Percentiles rank a stretch among this genome's conserved stretches.
These are phyloP conservation scores for Babesia sp. DNA, from an alignment of 169 alveolate genomes.

Conservation along the genomic window DNA sequence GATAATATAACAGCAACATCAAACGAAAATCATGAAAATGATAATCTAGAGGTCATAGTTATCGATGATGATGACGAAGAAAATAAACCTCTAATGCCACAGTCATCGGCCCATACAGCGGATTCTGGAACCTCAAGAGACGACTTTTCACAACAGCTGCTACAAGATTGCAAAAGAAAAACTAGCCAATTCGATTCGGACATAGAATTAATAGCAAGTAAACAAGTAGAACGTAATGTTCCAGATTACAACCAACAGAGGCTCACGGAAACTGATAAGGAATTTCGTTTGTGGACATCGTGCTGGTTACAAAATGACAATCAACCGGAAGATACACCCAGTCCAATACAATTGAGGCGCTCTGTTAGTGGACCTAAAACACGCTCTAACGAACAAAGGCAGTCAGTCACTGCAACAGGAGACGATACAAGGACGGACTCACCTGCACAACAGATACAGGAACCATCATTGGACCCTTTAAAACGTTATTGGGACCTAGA, in stretches of 20 bases:
- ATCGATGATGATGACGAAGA: conserved; percentile 6
- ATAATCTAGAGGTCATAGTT: conserved; percentile 1
- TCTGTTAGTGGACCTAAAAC: not conserved
- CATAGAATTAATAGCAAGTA: not conserved
- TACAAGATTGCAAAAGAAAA: not conserved
- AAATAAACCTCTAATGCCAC: not conserved
- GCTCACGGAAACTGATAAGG: not conserved
- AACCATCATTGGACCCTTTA: conserved; percentile 23
- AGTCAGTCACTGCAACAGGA: not conserved
- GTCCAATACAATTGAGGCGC: not conserved
- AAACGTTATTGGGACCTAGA: conserved; percentile 48
- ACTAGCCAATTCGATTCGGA: not conserved
- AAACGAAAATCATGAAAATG: not conserved
- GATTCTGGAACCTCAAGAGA: not conserved
- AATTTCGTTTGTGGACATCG: conserved; percentile 14
- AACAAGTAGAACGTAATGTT: conserved; percentile 18
- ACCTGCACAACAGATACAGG: not conserved
- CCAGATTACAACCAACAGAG: conserved; percentile 7
- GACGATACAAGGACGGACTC: not conserved
- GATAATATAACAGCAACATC: too few species aligned
- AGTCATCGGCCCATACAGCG: not conserved
- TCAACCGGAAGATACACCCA: not conserved
- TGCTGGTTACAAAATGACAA: conserved; percentile 14
- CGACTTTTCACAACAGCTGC: not conserved
- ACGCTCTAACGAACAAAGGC: not conserved